A percentile compares a stretch with the other conserved stretches of the same genome.
Evolutionary conservation across 805 yeast genomes (phyloP).

Genomic region (Candida succiphila): DNA sequence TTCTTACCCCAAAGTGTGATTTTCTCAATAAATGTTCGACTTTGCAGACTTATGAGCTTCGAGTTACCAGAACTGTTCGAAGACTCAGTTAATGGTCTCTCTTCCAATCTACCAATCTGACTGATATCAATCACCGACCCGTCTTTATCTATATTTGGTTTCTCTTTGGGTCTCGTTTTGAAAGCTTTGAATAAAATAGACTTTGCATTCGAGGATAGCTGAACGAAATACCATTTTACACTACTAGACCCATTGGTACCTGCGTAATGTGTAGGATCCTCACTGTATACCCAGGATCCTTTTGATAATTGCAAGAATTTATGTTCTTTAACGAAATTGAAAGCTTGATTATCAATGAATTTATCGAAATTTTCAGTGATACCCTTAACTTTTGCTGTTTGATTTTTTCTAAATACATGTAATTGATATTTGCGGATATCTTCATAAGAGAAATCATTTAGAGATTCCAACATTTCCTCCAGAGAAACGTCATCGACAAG

Average conservation of each 20-base stretch:
- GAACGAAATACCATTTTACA: conserved; percentile 42
- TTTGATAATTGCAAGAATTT: conserved; percentile 59
- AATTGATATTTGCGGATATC: conserved; percentile 49
- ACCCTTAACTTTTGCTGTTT: conserved; percentile 32
- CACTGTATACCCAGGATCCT: conserved; percentile 76
- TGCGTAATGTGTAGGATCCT: conserved; percentile 30
- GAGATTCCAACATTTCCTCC: conserved; percentile 35
- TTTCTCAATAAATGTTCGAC: conserved; percentile 37
- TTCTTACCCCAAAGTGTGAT: conserved; percentile 38
- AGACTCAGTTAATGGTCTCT: conserved; percentile 32
- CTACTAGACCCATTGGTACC: conserved; percentile 10
- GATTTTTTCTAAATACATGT: conserved; percentile 25
- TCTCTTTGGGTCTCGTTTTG: conserved; percentile 29
- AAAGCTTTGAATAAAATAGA: conserved; percentile 53
- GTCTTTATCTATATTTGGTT: conserved; percentile 54
- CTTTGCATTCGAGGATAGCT: conserved; percentile 59
- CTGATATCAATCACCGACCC: conserved; percentile 40
- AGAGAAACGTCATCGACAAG: conserved; percentile 14
- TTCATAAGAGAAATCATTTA: conserved; percentile 33
- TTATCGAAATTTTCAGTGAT: conserved; percentile 39
- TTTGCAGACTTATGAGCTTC: background rate
- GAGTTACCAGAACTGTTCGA: too few relatives aligned
- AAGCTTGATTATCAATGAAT: conserved; percentile 44
- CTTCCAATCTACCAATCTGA: conserved; percentile 40
- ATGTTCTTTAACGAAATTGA: conserved; percentile 67